phyloP scores from a whole-genome alignment of 2,329 filamentous ascomycete species.

The Hypoxylon sp. region DNA sequence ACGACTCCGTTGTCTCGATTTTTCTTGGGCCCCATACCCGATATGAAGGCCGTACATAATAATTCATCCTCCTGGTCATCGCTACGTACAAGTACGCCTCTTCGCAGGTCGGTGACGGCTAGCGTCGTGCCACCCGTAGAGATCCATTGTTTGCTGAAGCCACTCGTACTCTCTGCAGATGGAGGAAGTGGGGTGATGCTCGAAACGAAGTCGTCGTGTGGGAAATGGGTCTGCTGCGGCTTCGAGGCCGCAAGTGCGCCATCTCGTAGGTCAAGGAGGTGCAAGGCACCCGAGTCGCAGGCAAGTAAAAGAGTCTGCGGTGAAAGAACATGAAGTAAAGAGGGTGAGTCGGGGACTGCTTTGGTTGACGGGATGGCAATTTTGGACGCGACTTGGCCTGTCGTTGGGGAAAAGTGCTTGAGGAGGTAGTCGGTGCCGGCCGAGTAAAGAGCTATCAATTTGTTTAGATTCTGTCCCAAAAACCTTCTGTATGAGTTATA shows the following conservation, averaged over 20 bases:
- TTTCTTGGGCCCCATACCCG: constrained; percentile 77
- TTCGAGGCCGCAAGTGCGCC: constrained; percentile 67
- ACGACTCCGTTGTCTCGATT: constrained; percentile 78
- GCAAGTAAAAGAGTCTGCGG: constrained; percentile 90
- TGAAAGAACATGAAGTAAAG: constrained; percentile 84
- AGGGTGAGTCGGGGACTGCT: constrained; percentile 76
- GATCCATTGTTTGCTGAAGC: constrained; percentile 94
- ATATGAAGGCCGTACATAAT: constrained; percentile 82
- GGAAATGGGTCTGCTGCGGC: constrained; percentile 83
- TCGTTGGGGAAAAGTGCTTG: constrained; percentile 69
- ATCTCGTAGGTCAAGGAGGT: constrained; percentile 86
- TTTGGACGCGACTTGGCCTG: constrained; percentile 82
- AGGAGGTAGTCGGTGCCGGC: constrained; percentile 72
- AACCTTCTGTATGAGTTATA: background rate
- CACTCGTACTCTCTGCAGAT: constrained; percentile 83
- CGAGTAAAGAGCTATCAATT: constrained; percentile 68
- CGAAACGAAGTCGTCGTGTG: constrained; percentile 93
- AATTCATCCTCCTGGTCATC: constrained; percentile 97
- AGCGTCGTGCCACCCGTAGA: constrained; percentile 93
- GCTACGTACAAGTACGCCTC: constrained; percentile 87
- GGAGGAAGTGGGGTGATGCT: constrained; percentile 87
- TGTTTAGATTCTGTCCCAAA: constrained; percentile 33
- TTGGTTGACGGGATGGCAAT: constrained; percentile 75
- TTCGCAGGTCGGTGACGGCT: constrained; percentile 87
- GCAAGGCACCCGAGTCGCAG: constrained; percentile 89